Evolutionary conservation across 257 asterid species (phyloP), one percentile per base, ranked within the genome.

Genomic region (Solanum clarkiae): DNA sequence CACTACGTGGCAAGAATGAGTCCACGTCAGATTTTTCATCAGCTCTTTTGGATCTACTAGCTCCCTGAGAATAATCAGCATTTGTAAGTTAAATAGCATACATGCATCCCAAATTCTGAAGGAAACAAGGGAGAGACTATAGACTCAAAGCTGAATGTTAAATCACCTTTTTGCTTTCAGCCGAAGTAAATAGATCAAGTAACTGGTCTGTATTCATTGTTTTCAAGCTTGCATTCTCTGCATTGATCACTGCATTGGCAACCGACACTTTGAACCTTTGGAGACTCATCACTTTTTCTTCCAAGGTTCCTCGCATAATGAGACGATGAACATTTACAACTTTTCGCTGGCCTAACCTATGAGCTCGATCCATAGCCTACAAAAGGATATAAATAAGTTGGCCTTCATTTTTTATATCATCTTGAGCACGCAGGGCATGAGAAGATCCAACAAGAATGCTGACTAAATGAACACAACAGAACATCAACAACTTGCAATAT

Each of bases 301-400:
- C 99, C 93, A 97, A 88, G 69, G 98, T 94, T 91, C 99, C 99
- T 92, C 98, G 89, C 99, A 97, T 97, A 85, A 97, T 97, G 40
- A 97, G 98, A 51, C 99, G 98, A 85, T 97, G 98, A 68, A 97
- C 99, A 81, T 95, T 92, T 18, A 97, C 99, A 60, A 97, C 99
- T 87, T 93, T 97, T 86, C 92, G 89, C 91, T 97, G 99, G 45
- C 99, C 99, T 84, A 97, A 89, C 88, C 99, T 93, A 90, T 97
- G 98, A 57, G 99, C 99, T 91, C 99, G 92, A 88, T 97, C 99
- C 99, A 97, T 97, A 87, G 99, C 99, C 99, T 97, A 93, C 87
- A 89, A 84, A 84, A 84, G 51, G 71, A 68, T 32, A 69, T 53
- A 29, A 29, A 79, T 60, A 79, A 29, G 51, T 53, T 53, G 54